Evolutionary conservation across 495 filamentous ascomycete genomes (phyloP).

Genomic region (Neurospora sp.): DNA sequence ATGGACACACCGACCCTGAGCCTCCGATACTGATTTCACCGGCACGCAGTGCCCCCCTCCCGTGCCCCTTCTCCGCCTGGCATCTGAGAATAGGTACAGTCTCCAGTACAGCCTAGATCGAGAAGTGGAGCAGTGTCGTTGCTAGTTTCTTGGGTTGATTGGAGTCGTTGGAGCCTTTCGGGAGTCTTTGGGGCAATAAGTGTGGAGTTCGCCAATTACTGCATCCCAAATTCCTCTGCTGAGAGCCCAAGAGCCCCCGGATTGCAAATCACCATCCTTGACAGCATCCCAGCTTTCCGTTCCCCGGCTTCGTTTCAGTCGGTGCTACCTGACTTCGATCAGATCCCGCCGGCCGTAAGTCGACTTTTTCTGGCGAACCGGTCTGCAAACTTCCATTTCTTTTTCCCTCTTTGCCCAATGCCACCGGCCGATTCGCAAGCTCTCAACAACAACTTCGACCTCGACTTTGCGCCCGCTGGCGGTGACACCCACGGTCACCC

Average conservation of each 20-base stretch:
- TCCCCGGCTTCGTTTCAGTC: background rate
- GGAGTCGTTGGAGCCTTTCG: background rate
- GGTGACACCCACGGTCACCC: slow-evolving; percentile 13
- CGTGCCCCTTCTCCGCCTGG: background rate
- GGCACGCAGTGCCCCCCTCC: background rate
- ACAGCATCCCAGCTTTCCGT: background rate
- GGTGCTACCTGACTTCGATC: background rate
- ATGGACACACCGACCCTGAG: background rate
- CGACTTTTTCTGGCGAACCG: background rate
- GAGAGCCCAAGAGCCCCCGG: background rate
- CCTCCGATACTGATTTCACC: background rate
- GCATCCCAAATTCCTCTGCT: background rate
- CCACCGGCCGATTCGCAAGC: slow-evolving; percentile 14
- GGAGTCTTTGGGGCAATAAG: background rate
- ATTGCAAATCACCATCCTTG: background rate
- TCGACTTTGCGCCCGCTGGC: slow-evolving; percentile 16
- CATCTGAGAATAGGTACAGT: background rate
- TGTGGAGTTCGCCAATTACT: background rate
- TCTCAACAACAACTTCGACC: slow-evolving; percentile 14
- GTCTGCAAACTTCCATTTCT: background rate
- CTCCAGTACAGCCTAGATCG: background rate
- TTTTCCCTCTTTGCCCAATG: slow-evolving; percentile 6
- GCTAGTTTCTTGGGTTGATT: background rate
- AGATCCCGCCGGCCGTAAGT: background rate
- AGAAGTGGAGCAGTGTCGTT: background rate